A percentile compares a stretch with the other conserved stretches of the same genome.
phyloP scores from a whole-genome alignment of 495 filamentous ascomycete species.

The Talaromyces proteolyticus region DNA sequence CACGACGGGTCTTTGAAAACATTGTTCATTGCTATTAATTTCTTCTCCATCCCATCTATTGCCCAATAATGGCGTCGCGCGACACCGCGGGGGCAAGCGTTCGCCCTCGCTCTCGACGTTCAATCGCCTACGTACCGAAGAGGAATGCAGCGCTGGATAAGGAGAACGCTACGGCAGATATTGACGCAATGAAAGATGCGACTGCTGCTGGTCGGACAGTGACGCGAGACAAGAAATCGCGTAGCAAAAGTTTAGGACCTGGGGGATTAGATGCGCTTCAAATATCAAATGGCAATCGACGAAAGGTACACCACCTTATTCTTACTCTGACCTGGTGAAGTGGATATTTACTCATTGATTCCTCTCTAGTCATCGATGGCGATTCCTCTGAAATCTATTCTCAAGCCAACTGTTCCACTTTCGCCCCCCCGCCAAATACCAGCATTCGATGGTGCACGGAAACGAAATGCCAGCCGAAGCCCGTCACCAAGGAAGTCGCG shows the following conservation, averaged over 20 bases:
- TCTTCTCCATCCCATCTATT: background rate
- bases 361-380: conserved; percentile 45
- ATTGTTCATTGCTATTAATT: background rate
- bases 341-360: background rate
- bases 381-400: conserved; percentile 67
- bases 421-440: conserved; percentile 56
- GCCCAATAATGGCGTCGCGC: conserved; percentile 29
- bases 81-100: conserved; percentile 29
- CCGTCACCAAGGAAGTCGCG: conserved; percentile 13
- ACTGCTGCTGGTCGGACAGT: conserved; percentile 28
- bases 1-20: background rate
- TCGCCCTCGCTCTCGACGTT: conserved; percentile 64
- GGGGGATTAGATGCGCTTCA: conserved; percentile 81
- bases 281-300: conserved; percentile 70
- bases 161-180: conserved; percentile 67
- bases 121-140: conserved; percentile 60
- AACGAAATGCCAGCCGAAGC: conserved; percentile 29
- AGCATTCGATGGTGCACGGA: conserved; percentile 41
- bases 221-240: conserved; percentile 58
- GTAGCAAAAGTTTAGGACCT: conserved; percentile 93
- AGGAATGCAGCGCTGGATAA: conserved; percentile 46
- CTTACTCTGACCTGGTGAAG: background rate
- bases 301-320: conserved; percentile 53
- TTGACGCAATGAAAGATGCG: conserved; percentile 32
- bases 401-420: conserved; percentile 74